Base-by-base conservation (phyloP, 2,329 filamentous ascomycete genomes). In the Aspergillus novofumigatus region DNA sequence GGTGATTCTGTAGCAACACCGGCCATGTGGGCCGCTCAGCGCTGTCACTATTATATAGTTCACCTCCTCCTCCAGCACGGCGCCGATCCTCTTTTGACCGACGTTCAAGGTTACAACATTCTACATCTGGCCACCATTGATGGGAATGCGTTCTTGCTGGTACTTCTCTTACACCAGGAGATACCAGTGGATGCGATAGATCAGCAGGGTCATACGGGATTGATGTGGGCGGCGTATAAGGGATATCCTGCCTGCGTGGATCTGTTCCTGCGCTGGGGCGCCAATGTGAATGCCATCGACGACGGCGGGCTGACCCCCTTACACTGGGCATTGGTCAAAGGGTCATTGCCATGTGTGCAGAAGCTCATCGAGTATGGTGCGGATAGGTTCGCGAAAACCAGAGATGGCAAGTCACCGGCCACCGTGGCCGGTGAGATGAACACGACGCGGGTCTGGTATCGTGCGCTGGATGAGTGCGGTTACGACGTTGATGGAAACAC, bases 151-250 rank as follows among this genome's bases (percentile, higher is more conserved):
- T 89, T 95, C 64, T 84, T 97, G 57, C 83, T 99, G 28, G 86
- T 92, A 51, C 83, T 99, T 1, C 84, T 99, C 7, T 83, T 99
- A 25, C 94, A 99, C 77, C 92, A 97, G 70, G 92, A 94, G 69
- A 94, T 99, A 59, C 91, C 92, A 17, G 91, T 99, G 60, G 94
- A 99, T 71, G 89, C 94, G 5, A 82, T 88, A 53, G 94, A 99
- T 75, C 85, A 86, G 52, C 93, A 92, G 71, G 91, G 92, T 5
- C 95, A 99, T 75, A 97, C 94, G 1, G 89, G 88, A 59, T 81
- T 99, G 59, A 99, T 99, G 94, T 99, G 94, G 94, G 91, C 94
- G 20, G 93, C 93, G 17, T 99, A 99, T 79, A 99, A 99, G 76
- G 94, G 95, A 38, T 97, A 88, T 71, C 91, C 93, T 0, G 87